phyloP scores from a whole-genome alignment of 2,329 filamentous ascomycete species.

The Fonsecaea pedrosoi region DNA sequence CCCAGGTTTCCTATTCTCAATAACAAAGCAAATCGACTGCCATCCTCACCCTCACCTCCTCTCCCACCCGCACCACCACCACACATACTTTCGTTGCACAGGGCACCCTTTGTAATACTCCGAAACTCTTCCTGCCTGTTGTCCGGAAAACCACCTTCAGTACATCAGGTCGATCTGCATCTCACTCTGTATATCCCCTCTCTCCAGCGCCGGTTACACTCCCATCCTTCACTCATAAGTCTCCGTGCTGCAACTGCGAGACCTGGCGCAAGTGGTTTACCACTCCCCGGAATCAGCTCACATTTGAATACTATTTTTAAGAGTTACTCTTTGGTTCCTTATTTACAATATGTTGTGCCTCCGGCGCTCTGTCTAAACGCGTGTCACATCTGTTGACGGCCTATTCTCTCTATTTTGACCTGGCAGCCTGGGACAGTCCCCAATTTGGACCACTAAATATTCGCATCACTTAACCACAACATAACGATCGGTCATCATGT shows the following conservation, averaged over 20 bases:
- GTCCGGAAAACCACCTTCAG: constrained; percentile 11
- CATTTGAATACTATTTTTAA: constrained; percentile 7
- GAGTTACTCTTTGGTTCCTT: constrained; percentile 8
- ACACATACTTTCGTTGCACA: constrained; percentile 27
- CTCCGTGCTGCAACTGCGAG: constrained; percentile 9
- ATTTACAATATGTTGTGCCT: constrained; percentile 20
- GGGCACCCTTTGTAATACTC: constrained; percentile 19
- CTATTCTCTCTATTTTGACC: background rate
- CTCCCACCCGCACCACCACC: constrained; percentile 15
- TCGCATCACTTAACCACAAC: background rate
- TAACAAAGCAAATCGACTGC: constrained; percentile 2
- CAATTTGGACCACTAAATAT: constrained; percentile 1
- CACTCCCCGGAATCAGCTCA: constrained; percentile 8
- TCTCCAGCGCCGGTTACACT: constrained; percentile 3
- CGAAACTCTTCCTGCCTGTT: constrained; percentile 6
- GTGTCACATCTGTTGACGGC: constrained; percentile 6
- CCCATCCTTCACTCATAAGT: background rate
- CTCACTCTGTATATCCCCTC: background rate
- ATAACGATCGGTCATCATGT: constrained; percentile 20
- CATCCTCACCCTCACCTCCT: constrained; percentile 11
- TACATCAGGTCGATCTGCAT: background rate
- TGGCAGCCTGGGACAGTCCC: background rate
- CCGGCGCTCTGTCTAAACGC: constrained; percentile 6
- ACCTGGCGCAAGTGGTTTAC: constrained; percentile 17
- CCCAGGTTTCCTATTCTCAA: constrained; percentile 6